Evolutionary conservation across 2,329 filamentous ascomycete genomes (phyloP), one percentile per base, ranked within the genome.

Genomic region (Delphinella strobiligena): DNA sequence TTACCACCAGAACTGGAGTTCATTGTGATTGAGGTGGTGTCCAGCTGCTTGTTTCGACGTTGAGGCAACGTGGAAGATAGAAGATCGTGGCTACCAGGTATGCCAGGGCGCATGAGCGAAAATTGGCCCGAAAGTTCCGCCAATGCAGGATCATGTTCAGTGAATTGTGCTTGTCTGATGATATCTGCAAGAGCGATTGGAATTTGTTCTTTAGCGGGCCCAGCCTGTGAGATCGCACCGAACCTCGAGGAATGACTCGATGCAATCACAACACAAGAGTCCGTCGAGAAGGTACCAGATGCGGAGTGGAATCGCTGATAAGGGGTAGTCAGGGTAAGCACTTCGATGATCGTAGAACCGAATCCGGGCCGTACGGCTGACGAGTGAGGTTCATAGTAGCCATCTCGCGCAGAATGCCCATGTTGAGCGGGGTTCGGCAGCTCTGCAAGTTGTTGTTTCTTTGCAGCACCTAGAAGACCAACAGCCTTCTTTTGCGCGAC

Each of bases 231-330:
- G 12, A 33, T 22, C n/a, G 34, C 34, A 19, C 34, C 34, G 31
- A 37, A 29, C 11, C 29, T 16, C 19, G 34, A 33, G 4, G 19
- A 19, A 16, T 31, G 10, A 9, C 22, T 37, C 2, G 34, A 37
- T 10, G 39, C 34, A 15, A 34, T 37, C 7, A 39, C 36, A 11
- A 43, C 30, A 5, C 36, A 24, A 19, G 42, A 31, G 33, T 61
- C 52, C 0, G 66, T 69, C 2, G 60, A 62, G 47, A 69, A 69
- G 0, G 67, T 70, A 3, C 67, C 66, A 22, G 51, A 64, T 3
- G 45, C 42, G 7, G 49, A 19, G 42, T 67, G 54, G 46, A 66
- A 69, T 1, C 43, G 39, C 35, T 64, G 61, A 11, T 44, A 46
- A 14, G 63, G 54, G 34, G 53, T 56, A 53, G 63, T 61, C 16